Evolutionary conservation across 2,329 filamentous ascomycete genomes (phyloP).

Genomic region (Tolypocladium endophyticum): DNA sequence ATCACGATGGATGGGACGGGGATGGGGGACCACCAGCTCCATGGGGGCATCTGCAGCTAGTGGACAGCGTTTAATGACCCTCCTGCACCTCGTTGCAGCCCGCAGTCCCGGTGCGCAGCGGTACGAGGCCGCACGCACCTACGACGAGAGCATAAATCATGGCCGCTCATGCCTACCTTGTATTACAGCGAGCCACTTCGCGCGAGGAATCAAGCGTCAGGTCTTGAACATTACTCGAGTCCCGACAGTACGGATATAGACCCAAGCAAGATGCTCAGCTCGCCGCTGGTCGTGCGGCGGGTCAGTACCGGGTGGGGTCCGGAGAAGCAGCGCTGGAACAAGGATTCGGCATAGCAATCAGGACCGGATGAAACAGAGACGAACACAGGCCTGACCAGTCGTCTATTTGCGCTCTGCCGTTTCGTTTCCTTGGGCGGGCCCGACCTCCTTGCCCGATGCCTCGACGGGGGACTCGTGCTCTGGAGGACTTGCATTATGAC

Average conservation of each 20-base stretch:
- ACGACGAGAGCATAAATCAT: neutral
- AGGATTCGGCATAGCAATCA: neutral
- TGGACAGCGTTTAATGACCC: constrained; percentile 7
- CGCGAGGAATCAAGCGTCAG: no score
- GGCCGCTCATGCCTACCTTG: no score
- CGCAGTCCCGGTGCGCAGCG: no score
- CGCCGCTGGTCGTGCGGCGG: neutral
- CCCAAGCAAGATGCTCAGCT: neutral
- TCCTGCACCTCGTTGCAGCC: neutral
- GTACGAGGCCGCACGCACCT: no score
- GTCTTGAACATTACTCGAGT: no score
- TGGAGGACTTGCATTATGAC: neutral
- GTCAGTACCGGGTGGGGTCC: neutral
- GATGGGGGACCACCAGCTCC: neutral
- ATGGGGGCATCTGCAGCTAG: constrained; percentile 1
- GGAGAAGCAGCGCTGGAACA: neutral
- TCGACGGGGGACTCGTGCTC: neutral
- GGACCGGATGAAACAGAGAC: neutral
- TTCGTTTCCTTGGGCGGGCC: neutral
- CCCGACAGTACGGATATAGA: neutral
- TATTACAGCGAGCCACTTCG: no score
- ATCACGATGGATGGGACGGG: neutral
- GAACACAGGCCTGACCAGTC: neutral
- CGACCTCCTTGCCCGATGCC: neutral
- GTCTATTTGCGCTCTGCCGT: no score